phyloP scores from a whole-genome alignment of 208 protist species.

The Baffinella frigidus region DNA sequence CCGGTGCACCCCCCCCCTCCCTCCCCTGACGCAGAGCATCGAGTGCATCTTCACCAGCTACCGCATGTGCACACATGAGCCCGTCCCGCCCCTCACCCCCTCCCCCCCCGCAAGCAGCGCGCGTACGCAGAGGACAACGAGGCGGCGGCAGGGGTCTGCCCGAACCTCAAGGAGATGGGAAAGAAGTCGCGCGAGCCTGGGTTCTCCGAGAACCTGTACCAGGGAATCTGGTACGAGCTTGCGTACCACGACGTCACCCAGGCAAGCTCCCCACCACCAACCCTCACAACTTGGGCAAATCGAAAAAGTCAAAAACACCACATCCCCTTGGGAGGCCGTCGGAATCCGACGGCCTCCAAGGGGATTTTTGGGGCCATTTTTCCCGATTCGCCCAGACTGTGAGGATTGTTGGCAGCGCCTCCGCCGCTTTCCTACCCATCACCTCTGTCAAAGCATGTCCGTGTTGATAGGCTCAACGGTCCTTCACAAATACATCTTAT shows the following conservation, averaged over 20 bases:
- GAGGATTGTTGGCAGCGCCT: too few relatives aligned
- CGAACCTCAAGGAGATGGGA: constrained; percentile 45
- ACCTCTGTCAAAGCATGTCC: background rate
- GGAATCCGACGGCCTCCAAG: too few relatives aligned
- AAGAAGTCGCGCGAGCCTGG: background rate
- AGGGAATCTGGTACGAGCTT: constrained; percentile 47
- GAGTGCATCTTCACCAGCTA: background rate
- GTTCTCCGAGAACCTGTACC: constrained; percentile 23
- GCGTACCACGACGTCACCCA: constrained; percentile 50
- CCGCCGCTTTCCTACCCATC: too few relatives aligned
- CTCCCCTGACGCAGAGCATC: background rate
- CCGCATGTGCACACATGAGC: background rate
- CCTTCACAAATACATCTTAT: too few relatives aligned
- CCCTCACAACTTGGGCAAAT: too few relatives aligned
- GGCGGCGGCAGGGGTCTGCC: background rate
- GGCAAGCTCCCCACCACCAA: too few relatives aligned
- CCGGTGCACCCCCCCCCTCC: background rate
- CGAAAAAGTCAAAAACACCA: too few relatives aligned
- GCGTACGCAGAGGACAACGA: background rate
- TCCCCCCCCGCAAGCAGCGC: background rate
- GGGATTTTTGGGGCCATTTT: too few relatives aligned
- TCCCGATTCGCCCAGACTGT: too few relatives aligned
- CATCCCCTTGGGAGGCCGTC: too few relatives aligned
- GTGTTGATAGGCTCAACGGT: too few relatives aligned
- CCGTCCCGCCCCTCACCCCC: background rate